Base-by-base conservation (phyloP, 2,329 filamentous ascomycete species). In the Akanthomyces muscarius region DNA sequence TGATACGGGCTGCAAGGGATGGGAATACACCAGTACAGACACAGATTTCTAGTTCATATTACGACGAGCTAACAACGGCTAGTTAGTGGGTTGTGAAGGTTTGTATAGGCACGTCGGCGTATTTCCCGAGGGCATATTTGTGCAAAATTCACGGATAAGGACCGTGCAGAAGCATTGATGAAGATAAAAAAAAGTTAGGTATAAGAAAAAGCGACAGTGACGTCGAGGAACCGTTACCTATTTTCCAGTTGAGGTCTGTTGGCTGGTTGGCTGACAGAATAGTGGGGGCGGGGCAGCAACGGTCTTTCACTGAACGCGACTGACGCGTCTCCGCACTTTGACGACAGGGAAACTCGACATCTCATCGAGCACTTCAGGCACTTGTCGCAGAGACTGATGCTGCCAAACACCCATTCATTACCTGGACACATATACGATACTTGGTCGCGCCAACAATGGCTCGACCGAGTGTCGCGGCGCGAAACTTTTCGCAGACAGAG, bases 401-500 rank as follows among this genome's bases (percentile, higher is more conserved):
- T 25, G 7, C 16, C n/a, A 11, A 16, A n/a, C 21, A 14, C 8
- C 13, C 25, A 14, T 8, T 10, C 0, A 48, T 18, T 48, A 36
- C 33, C 8, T 13, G 5, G 11, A 7, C 25, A 28, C 42, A 60
- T 7, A 21, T 1, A 11, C 23, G 6, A 48, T 4, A 41, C 8
- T 2, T 25, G 23, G 33, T 8, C n/a, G 21, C 48, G 5, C 48
- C 50, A n/a, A 58, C n/a, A 45, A 86, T 86, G 83, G 80, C 83
- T 68, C 79, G 79, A 62, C 75, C 80, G 23, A 77, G 77, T 50
- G 71, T 75, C 30, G 77, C 83, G 2, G 75, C 81, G 48, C 78
- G 85, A 65, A 83, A 78, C 55, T 80, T 98, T 65, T 91, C 91
- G 5, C 82, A 97, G 65, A 97, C 94, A 0, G 95, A 99, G 74